These are phyloP conservation scores for Cajanus cajan DNA, from an alignment of 306 rosid genomes.

Conservation along the genomic window DNA sequence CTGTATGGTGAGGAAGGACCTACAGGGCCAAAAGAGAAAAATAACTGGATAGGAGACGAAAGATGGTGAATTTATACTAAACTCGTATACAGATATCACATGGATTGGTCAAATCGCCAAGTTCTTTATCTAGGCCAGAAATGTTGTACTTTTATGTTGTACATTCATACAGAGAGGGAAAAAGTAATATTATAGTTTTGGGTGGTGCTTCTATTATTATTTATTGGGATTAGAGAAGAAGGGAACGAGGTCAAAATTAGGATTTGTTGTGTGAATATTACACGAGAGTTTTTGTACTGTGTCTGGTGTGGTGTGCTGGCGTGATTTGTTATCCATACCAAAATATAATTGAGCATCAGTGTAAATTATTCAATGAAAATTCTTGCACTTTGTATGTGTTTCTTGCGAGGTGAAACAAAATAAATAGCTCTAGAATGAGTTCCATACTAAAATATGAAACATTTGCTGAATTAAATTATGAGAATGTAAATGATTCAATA, in stretches of 20 bases:
- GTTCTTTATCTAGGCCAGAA: background rate
- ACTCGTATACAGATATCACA: background rate
- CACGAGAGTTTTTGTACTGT: background rate
- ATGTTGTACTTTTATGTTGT: slow-evolving; percentile 25
- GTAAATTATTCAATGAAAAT: background rate
- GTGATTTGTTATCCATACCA: background rate
- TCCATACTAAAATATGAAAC: background rate
- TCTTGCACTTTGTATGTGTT: background rate
- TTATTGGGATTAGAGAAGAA: background rate
- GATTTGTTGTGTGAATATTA: background rate
- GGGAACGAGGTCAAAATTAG: background rate
- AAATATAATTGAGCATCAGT: background rate
- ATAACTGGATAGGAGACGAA: slow-evolving; percentile 52
- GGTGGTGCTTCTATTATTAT: background rate
- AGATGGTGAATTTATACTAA: slow-evolving; percentile 36
- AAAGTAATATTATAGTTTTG: background rate
- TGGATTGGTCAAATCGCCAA: background rate
- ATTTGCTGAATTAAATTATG: background rate
- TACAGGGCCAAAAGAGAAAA: slow-evolving; percentile 49
- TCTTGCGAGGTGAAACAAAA: background rate
- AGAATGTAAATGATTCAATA: too few species aligned
- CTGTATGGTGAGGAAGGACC: slow-evolving; percentile 52
- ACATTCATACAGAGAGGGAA: background rate
- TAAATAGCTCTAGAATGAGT: too few species aligned
- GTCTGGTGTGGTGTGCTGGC: background rate